Percentiles rank a stretch among this genome's conserved stretches.
These are phyloP conservation scores for Leccinellum rugosiceps DNA, from an alignment of 768 basidiomycete species.

Conservation along the genomic window DNA sequence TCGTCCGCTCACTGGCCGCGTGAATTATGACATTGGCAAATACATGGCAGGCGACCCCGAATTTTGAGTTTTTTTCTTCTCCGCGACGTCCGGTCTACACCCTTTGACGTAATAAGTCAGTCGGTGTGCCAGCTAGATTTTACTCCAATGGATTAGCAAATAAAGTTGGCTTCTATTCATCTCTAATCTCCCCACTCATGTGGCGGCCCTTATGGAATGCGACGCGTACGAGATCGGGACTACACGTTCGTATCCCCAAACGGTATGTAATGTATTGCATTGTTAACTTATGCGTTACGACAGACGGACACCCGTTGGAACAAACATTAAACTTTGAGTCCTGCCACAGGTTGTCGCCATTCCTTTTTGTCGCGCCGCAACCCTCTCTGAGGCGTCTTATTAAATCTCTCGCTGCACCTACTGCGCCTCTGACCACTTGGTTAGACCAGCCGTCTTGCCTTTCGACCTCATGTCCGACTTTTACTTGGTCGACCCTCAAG, in stretches of 20 bases:
- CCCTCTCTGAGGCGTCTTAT: background rate
- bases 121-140: background rate
- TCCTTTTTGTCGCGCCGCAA: background rate
- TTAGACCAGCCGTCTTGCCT: background rate
- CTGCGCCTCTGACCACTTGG: background rate
- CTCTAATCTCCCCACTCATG: conserved; percentile 2
- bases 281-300: conserved; percentile 14
- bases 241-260: conserved; percentile 10
- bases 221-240: conserved; percentile 4
- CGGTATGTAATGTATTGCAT: conserved; percentile 16
- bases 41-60: background rate
- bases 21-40: conserved; percentile 1
- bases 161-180: conserved; percentile 2
- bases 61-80: background rate
- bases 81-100: background rate
- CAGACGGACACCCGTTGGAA: conserved; percentile 1
- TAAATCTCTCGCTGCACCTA: background rate
- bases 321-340: conserved; percentile 19
- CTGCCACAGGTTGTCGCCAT: background rate
- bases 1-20: background rate
- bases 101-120: conserved; percentile 1
- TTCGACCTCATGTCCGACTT: conserved; percentile 55
- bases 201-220: conserved; percentile 17
- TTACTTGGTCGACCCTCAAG: conserved; percentile 67
- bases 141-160: background rate